phyloP scores from a whole-genome alignment of 805 yeast genomes.

The Peterozyma toletana region DNA sequence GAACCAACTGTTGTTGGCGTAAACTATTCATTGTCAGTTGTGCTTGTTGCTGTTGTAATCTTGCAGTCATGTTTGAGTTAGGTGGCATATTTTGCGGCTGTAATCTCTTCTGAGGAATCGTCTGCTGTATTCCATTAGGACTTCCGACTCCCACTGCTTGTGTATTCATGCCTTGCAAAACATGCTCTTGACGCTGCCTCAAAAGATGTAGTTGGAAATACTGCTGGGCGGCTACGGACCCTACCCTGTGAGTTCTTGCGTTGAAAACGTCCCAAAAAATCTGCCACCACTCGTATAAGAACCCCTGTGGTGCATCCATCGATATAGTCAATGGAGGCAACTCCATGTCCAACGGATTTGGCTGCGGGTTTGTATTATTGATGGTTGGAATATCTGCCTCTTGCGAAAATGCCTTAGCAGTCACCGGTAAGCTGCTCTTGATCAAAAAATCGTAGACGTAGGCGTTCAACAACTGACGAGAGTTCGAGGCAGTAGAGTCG shows the following conservation, averaged over 20 bases:
- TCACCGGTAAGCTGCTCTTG: conserved; percentile 62
- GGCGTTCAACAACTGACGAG: conserved; percentile 64
- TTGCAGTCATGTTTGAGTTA: conserved; percentile 8
- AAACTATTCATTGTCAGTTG: conserved; percentile 43
- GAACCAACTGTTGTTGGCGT: conserved; percentile 32
- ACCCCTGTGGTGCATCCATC: conserved; percentile 83
- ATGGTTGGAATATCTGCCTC: conserved; percentile 63
- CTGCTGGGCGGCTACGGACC: conserved; percentile 58
- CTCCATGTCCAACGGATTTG: conserved; percentile 18
- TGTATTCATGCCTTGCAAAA: conserved; percentile 29
- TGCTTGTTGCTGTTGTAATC: conserved; percentile 34
- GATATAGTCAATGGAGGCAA: conserved; percentile 45
- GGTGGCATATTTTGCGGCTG: conserved; percentile 11
- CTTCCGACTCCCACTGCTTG: neutral
- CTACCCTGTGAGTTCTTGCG: conserved; percentile 65
- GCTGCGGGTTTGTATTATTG: conserved; percentile 1
- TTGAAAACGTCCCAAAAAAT: conserved; percentile 91
- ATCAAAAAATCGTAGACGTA: conserved; percentile 81
- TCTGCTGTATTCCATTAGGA: conserved; percentile 12
- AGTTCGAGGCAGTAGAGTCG: conserved; percentile 39
- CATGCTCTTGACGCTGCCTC: conserved; percentile 54
- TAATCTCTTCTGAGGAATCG: conserved; percentile 13
- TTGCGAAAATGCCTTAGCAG: conserved; percentile 66
- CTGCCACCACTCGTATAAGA: conserved; percentile 92
- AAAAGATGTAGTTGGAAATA: conserved; percentile 59